These are phyloP conservation scores for Cordyceps javanica DNA, from an alignment of 2,329 filamentous ascomycete species.

Conservation along the genomic window DNA sequence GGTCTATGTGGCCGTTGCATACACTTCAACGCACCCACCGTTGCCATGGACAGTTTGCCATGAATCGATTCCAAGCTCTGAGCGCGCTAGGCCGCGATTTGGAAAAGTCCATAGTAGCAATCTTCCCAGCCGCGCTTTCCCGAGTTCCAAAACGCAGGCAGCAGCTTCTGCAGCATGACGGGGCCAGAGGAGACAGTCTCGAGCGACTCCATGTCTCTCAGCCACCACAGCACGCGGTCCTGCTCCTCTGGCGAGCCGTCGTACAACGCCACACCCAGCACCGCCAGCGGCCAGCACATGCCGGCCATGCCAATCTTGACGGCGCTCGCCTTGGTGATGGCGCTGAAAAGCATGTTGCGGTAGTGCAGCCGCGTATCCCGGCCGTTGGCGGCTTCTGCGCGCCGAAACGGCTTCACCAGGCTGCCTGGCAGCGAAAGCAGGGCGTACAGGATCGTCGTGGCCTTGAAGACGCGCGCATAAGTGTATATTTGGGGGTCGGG, in stretches of 20 bases:
- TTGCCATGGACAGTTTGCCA: too few species aligned
- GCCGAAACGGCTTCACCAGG: not conserved
- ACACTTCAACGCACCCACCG: too few species aligned
- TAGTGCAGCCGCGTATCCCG: not conserved
- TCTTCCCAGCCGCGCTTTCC: not conserved
- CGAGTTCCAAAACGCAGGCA: not conserved
- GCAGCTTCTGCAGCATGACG: not conserved
- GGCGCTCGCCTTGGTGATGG: not conserved
- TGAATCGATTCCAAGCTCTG: too few species aligned
- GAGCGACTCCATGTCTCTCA: not conserved
- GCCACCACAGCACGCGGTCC: not conserved
- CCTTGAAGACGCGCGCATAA: not conserved
- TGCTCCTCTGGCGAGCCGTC: not conserved
- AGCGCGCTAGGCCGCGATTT: not conserved
- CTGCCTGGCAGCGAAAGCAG: not conserved
- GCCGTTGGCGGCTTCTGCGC: not conserved
- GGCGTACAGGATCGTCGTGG: not conserved
- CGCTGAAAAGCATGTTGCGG: not conserved
- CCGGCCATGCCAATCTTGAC: not conserved
- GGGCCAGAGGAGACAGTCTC: not conserved
- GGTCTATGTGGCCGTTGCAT: too few species aligned
- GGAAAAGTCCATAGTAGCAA: not conserved
- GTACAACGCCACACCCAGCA: not conserved
- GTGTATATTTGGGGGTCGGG: not conserved
- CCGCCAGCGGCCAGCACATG: constrained; percentile 1